Evolutionary conservation across 1,284 basidiomycete genomes (phyloP), one percentile per base, ranked within the genome.

Genomic region (Austropuccinia psidii): DNA sequence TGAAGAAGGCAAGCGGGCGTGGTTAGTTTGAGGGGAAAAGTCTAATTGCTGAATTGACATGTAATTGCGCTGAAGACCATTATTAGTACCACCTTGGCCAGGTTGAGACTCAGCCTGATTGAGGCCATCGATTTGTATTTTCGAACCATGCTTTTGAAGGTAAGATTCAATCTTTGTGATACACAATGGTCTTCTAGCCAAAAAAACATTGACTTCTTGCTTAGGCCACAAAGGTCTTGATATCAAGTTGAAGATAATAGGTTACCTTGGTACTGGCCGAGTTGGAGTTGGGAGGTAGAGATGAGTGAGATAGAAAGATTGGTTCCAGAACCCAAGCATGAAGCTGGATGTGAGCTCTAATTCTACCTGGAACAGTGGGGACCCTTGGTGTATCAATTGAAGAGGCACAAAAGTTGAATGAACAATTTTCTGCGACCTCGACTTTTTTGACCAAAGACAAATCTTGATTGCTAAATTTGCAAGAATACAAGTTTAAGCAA

Each of bases 301-400:
- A 24, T 6, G 35, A 19, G 0, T n/a, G 31, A 39, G 24, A 21
- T 27, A 62, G 45, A n/a, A 55, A 62, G 52, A 74, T 76, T 3
- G 77, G 77, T 62, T 77, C 75, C 54, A 79, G 75, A 11, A 78
- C 75, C 77, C 77, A 78, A 17, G 76, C 78, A 74, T 79, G 77
- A 6, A 79, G 66, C 15, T 76, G 75, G 60, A 79, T 78, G 29
- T 72, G 77, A 31, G 77, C 77, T 15, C 78, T 75, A 0, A 78
- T 76, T 9, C 78, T 73, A 24, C 78, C 77, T 0, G 77, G 75
- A 24, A 79, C 77, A 2, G 74, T 70, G 2, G 78, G 78, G 29
- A 79, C 76, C 29, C 76, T 75, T 35, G 76, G 75, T 1, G 77
- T 77, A 39, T 76, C 77, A 54, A 79, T 75, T n/a, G 78, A 79